phyloP scores from a whole-genome alignment of 1,284 basidiomycete species.

The Naganishia liquefaciens region DNA sequence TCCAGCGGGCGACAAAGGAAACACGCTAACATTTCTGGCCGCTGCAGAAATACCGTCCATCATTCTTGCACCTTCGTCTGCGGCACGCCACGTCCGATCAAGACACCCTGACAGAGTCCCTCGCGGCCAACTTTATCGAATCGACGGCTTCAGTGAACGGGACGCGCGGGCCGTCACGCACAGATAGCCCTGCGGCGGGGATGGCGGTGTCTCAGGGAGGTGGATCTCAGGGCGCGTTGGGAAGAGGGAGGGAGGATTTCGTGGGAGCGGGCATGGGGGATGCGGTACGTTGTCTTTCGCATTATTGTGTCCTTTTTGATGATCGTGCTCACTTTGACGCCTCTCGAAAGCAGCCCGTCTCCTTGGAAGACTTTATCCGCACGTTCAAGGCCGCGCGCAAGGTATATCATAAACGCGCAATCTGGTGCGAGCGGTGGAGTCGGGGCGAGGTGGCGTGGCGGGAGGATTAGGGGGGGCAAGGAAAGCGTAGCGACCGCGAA shows the following conservation, averaged over 20 bases:
- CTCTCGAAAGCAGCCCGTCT: constrained; percentile 32
- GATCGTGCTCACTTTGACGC: not conserved
- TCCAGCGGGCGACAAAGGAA: too few species aligned
- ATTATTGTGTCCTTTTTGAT: not conserved
- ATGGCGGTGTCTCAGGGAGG: constrained; percentile 40
- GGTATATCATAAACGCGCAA: constrained; percentile 81
- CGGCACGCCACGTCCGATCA: constrained; percentile 81
- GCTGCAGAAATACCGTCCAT: constrained; percentile 72
- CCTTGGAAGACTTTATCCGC: constrained; percentile 78
- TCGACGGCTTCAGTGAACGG: not conserved
- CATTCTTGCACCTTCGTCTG: constrained; percentile 81
- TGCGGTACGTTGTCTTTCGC: not conserved
- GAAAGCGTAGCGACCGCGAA: too few species aligned
- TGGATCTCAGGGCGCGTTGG: not conserved
- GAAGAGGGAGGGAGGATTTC: constrained; percentile 45
- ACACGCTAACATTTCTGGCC: too few species aligned
- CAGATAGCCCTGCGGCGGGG: constrained; percentile 33
- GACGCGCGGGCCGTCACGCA: constrained; percentile 6
- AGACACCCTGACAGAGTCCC: constrained; percentile 79
- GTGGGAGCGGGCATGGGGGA: constrained; percentile 35
- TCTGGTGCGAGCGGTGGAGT: constrained; percentile 84
- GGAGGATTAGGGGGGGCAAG: constrained; percentile 58
- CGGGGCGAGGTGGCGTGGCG: constrained; percentile 79
- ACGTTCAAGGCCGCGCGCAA: constrained; percentile 83
- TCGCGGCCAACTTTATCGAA: constrained; percentile 77